Evolutionary conservation across 1,284 basidiomycete genomes (phyloP).

Genomic region (Laetiporus sulphureus): DNA sequence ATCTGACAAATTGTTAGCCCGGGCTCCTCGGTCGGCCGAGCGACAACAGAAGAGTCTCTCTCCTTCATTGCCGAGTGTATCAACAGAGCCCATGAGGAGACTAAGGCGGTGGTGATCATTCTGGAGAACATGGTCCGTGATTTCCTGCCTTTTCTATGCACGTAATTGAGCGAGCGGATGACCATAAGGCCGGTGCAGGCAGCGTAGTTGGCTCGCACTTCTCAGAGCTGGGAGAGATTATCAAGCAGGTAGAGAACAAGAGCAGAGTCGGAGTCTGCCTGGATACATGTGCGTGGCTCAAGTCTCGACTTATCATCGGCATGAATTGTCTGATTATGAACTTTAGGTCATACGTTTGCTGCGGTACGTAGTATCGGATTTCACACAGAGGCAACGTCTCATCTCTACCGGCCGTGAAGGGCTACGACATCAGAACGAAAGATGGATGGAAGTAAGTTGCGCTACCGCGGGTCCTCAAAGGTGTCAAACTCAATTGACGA

Average conservation of each 20-base stretch:
- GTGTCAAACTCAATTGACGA: too few species aligned
- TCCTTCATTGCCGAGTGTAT: slow-evolving; percentile 67
- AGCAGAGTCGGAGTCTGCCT: slow-evolving; percentile 75
- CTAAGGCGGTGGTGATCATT: slow-evolving; percentile 56
- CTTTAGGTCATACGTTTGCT: slow-evolving; percentile 71
- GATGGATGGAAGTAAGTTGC: slow-evolving; percentile 57
- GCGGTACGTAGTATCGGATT: slow-evolving; percentile 42
- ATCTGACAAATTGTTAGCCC: slow-evolving; percentile 41
- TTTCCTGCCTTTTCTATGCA: neutral
- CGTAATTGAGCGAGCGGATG: neutral
- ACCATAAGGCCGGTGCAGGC: slow-evolving; percentile 63
- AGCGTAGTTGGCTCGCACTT: slow-evolving; percentile 77
- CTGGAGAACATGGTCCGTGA: slow-evolving; percentile 77
- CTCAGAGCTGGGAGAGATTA: slow-evolving; percentile 63
- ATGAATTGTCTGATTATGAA: neutral
- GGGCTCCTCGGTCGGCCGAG: slow-evolving; percentile 71
- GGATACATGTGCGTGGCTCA: slow-evolving; percentile 73
- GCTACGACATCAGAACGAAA: slow-evolving; percentile 73
- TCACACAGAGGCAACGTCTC: neutral
- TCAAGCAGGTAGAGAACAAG: slow-evolving; percentile 70
- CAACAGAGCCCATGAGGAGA: slow-evolving; percentile 72
- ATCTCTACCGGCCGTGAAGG: slow-evolving; percentile 40
- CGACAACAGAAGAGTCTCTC: slow-evolving; percentile 57
- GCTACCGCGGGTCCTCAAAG: too few species aligned
- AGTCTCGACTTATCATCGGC: too few species aligned